Conservation (phyloP, 257 asterid species). For the Schizonepeta tenuifolia region DNA sequence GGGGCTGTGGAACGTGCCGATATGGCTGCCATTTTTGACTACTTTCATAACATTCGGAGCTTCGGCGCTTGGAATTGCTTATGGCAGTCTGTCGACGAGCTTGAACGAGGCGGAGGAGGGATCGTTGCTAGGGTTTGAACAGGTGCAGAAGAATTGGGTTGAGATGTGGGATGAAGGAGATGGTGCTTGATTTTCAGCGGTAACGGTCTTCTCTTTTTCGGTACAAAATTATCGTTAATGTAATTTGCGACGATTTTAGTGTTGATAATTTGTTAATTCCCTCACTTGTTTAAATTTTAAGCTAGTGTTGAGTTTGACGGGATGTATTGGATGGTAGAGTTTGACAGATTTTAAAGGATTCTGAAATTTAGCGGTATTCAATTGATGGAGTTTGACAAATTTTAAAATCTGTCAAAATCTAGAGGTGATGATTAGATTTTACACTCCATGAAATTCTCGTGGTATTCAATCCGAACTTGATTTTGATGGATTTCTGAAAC, state of each 20-base stretch:
- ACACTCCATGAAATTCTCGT: too few species aligned
- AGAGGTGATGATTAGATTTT: too few species aligned
- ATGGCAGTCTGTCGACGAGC: conserved; percentile 77
- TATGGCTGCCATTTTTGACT: conserved; percentile 68
- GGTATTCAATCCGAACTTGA: too few species aligned
- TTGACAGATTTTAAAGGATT: too few species aligned
- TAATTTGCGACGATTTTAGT: not conserved
- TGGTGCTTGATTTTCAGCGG: conserved; percentile 13
- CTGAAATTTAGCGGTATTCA: too few species aligned
- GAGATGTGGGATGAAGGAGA: conserved; percentile 79
- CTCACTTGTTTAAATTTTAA: too few species aligned
- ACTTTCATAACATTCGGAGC: conserved; percentile 68
- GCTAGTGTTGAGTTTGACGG: too few species aligned
- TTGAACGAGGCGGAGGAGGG: conserved; percentile 69
- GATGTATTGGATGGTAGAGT: too few species aligned
- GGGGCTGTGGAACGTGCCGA: conserved; percentile 55
- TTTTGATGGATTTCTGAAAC: too few species aligned
- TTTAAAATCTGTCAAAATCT: too few species aligned
- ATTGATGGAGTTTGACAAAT: too few species aligned
- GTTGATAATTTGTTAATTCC: not conserved
- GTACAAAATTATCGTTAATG: not conserved
- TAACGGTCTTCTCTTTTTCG: not conserved
- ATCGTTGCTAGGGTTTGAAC: conserved; percentile 65
- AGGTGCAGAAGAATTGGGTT: conserved; percentile 76
- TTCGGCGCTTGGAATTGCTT: conserved; percentile 72